Conservation (phyloP, 768 basidiomycete genomes). For the Cubamyces sp. region DNA sequence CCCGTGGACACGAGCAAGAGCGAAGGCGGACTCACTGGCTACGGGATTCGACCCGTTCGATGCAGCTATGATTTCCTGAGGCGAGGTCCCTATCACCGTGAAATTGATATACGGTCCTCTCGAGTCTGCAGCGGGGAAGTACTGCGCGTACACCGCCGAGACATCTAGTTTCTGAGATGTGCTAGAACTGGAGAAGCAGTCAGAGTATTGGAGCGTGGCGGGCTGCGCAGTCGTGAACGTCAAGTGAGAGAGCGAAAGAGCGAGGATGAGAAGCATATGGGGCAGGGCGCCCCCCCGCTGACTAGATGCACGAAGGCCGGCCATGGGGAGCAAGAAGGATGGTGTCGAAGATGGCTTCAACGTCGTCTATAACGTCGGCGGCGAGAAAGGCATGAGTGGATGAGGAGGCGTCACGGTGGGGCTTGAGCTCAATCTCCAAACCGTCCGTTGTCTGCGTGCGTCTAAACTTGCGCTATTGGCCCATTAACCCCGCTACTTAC, state of each 20-base stretch:
- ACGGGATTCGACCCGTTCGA: slow-evolving; percentile 61
- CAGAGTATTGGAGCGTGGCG: slow-evolving; percentile 61
- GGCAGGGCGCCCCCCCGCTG: slow-evolving; percentile 8
- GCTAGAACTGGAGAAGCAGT: slow-evolving; percentile 64
- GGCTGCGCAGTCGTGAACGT: slow-evolving; percentile 48
- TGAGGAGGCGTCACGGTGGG: slow-evolving; percentile 18
- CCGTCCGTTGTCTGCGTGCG: background rate
- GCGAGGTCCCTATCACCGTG: slow-evolving; percentile 69
- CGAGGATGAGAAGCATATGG: slow-evolving; percentile 21
- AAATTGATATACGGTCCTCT: slow-evolving; percentile 61
- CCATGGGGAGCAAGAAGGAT: slow-evolving; percentile 18
- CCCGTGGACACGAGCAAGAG: background rate
- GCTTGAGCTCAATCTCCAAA: background rate
- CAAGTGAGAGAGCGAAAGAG: slow-evolving; percentile 23
- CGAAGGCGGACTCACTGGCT: slow-evolving; percentile 43
- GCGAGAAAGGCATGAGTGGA: slow-evolving; percentile 16
- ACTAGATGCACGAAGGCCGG: slow-evolving; percentile 6
- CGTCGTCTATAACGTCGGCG: slow-evolving; percentile 15
- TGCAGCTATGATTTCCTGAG: slow-evolving; percentile 60
- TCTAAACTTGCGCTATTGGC: background rate
- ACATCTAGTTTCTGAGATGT: slow-evolving; percentile 63
- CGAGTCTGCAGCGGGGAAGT: slow-evolving; percentile 45
- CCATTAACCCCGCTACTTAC: background rate
- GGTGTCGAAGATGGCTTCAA: slow-evolving; percentile 13
- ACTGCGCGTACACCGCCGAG: slow-evolving; percentile 73